These are phyloP conservation scores for Naumovozyma dairenensis DNA, from an alignment of 805 yeast species.

Conservation along the genomic window DNA sequence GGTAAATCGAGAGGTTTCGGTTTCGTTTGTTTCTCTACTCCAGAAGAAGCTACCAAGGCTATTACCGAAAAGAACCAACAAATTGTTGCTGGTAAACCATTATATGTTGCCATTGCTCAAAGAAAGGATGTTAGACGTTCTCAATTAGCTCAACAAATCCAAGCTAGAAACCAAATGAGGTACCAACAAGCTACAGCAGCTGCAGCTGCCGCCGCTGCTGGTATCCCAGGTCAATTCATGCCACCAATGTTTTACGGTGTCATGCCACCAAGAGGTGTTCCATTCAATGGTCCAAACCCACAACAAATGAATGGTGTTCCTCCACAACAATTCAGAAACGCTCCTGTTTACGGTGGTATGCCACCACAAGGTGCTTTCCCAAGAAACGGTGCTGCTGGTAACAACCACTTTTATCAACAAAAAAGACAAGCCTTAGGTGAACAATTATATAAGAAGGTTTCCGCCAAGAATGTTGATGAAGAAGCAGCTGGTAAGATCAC, in stretches of 20 bases:
- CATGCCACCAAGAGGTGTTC: slow-evolving; percentile 78
- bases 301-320: slow-evolving; percentile 67
- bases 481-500: slow-evolving; percentile 98
- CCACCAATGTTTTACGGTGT: slow-evolving; percentile 34
- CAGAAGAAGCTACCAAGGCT: slow-evolving; percentile 98
- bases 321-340: slow-evolving; percentile 60
- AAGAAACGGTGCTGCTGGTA: slow-evolving; percentile 27
- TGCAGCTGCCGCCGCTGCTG: slow-evolving; percentile 31
- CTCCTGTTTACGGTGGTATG: slow-evolving; percentile 80
- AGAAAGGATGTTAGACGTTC: slow-evolving; percentile 95
- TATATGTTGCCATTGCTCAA: slow-evolving; percentile 97
- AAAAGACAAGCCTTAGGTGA: slow-evolving; percentile 98
- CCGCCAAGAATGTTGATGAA: slow-evolving; percentile 76
- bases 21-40: slow-evolving; percentile 93
- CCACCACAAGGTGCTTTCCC: slow-evolving; percentile 55
- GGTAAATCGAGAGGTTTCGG: slow-evolving; percentile 98
- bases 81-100: slow-evolving; percentile 89
- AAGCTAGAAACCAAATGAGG: slow-evolving; percentile 97
- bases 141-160: slow-evolving; percentile 95
- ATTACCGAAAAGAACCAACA: slow-evolving; percentile 97
- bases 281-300: slow-evolving; percentile 73
- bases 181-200: slow-evolving; percentile 87
- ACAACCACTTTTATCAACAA: slow-evolving; percentile 53
- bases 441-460: slow-evolving; percentile 88
- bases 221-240: slow-evolving; percentile 33